Evolutionary conservation across 257 asterid genomes (phyloP).

Genomic region (Parsonsia alboflavescens): DNA sequence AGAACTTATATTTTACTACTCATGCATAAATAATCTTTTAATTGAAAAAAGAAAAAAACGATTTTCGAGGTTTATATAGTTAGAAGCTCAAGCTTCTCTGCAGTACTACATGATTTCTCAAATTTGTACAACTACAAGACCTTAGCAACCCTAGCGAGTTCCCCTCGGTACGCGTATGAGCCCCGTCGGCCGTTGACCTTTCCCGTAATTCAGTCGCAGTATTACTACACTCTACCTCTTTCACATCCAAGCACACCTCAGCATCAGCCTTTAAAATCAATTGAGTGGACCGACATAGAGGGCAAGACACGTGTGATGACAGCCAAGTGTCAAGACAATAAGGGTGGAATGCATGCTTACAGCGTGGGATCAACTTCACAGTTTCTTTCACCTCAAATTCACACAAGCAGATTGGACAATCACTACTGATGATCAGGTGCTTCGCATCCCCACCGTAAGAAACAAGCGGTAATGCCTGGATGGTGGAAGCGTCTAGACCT

Average conservation of each 20-base stretch:
- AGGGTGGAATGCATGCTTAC: slow-evolving; percentile 80
- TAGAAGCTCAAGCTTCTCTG: slow-evolving; percentile 41
- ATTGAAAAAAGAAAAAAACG: not conserved
- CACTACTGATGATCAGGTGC: slow-evolving; percentile 48
- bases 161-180: slow-evolving; percentile 26
- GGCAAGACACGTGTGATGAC: slow-evolving; percentile 66
- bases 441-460: slow-evolving; percentile 40
- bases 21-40: too few relatives aligned
- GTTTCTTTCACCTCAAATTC: slow-evolving; percentile 52
- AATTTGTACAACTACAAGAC: slow-evolving; percentile 17
- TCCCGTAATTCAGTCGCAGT: slow-evolving; percentile 8
- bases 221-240: slow-evolving; percentile 7
- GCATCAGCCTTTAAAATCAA: slow-evolving; percentile 27
- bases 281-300: slow-evolving; percentile 65
- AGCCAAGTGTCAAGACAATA: slow-evolving; percentile 82
- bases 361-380: slow-evolving; percentile 59
- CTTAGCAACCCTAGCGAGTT: slow-evolving; percentile 6
- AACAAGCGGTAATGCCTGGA: slow-evolving; percentile 45
- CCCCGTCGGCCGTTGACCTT: slow-evolving; percentile 24
- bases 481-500: slow-evolving; percentile 43
- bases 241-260: slow-evolving; percentile 47
- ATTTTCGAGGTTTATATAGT: not conserved
- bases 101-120: slow-evolving; percentile 17
- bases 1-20: too few relatives aligned
- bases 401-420: slow-evolving; percentile 61